Evolutionary conservation across 768 basidiomycete genomes (phyloP), one percentile per base, ranked within the genome.

Genomic region (Coprinopsis cinerea): DNA sequence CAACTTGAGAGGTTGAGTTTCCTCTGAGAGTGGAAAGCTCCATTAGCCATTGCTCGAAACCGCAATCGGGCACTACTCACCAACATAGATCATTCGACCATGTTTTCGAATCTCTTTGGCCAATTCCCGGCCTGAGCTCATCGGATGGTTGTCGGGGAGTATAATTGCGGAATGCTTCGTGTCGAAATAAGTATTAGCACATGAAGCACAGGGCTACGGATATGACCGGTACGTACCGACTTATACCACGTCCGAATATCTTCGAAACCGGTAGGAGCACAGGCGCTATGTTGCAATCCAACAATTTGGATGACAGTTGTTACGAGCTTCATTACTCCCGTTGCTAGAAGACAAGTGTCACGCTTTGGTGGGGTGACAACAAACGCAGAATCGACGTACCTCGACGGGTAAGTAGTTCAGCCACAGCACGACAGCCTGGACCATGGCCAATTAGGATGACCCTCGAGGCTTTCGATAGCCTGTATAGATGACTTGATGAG

Each of bases 391-490:
- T n/a, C n/a, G n/a, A 65, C 75, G 42, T 63, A 93, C 93, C 71
- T 64, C 94, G 75, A 20, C 74, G 60, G 37, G 81, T 77, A 15
- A 96, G 71, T 41, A 97, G 73, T 26, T 86, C 78, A 65, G 91
- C 81, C 48, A 96, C 59, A 6, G 83, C 75, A 47, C 79, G 74
- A 58, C 89, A 91, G 0, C 91, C 93, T 1, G 83, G 80, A 10
- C 93, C 93, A 60, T 94, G 90, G 1, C 92, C 92, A 43, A 98
- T 79, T 9, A 99, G 61, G 28, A 97, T 68, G 11, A 99, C 78
- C 35, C 81, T 74, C 25, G 79, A 73, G 6, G 87, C 88, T 18
- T 74, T 75, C 4, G 85, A 85, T 55, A 95, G 71, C 52, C 91
- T 93, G 57, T 4, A 39, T 50, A 26, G 14, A 39, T 51, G 48